Evolutionary conservation across 2,329 filamentous ascomycete species (phyloP).

Genomic region (Botrytis galanthina): DNA sequence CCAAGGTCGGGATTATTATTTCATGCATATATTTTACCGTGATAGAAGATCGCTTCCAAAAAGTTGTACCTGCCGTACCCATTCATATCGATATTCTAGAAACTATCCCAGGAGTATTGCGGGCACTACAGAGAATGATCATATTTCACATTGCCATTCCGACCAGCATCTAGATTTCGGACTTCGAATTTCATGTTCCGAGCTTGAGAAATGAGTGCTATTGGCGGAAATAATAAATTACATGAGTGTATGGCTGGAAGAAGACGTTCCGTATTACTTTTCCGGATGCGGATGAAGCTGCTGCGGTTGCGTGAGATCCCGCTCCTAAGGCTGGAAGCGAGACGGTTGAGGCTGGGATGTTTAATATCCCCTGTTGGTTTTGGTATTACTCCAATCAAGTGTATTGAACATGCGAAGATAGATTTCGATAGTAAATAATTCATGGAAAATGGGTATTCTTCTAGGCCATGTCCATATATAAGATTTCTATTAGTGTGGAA

Average conservation of each 20-base stretch:
- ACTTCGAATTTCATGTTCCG: background rate
- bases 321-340: constrained; percentile 11
- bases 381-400: background rate
- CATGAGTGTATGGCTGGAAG: constrained; percentile 20
- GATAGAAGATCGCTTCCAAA: constrained; percentile 13
- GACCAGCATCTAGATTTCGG: background rate
- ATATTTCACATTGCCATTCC: background rate
- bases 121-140: background rate
- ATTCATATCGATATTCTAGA: background rate
- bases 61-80: background rate
- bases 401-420: background rate
- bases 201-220: background rate
- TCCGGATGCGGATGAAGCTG: constrained; percentile 9
- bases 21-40: constrained; percentile 18
- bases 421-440: too few species aligned
- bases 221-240: background rate
- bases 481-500: too few species aligned
- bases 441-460: background rate
- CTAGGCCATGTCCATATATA: background rate
- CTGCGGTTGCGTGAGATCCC: constrained; percentile 10
- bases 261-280: constrained; percentile 22
- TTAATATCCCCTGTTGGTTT: background rate
- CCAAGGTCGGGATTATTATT: constrained; percentile 8
- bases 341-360: background rate
- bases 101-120: background rate